These are phyloP conservation scores for Leccinum imitatum DNA, from an alignment of 768 basidiomycete species.

Conservation along the genomic window DNA sequence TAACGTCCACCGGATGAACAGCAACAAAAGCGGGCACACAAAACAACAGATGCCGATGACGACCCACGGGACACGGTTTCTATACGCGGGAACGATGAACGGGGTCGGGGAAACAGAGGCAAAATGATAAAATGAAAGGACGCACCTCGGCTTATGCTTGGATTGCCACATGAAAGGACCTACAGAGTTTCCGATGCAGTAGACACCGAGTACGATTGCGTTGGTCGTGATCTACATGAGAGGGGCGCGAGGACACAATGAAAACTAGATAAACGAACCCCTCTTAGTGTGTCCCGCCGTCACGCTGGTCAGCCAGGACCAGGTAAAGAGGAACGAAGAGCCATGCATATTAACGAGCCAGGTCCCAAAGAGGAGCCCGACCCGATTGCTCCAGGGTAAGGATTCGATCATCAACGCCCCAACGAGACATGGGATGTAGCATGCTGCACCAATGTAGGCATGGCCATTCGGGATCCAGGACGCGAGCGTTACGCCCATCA, in stretches of 20 bases:
- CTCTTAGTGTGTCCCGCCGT: conserved; percentile 74
- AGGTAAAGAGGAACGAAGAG: conserved; percentile 42
- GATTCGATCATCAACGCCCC: conserved; percentile 62
- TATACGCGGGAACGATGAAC: too few relatives aligned
- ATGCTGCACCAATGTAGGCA: conserved; percentile 60
- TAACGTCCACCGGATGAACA: too few relatives aligned
- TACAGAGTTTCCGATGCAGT: conserved; percentile 63
- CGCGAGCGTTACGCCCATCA: conserved; percentile 59
- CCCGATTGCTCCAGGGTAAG: conserved; percentile 62
- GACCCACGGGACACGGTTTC: conserved; percentile 22
- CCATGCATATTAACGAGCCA: conserved; percentile 43
- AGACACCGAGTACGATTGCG: conserved; percentile 71
- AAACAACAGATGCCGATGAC: too few relatives aligned
- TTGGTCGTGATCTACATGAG: conserved; percentile 39
- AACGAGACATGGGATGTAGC: conserved; percentile 62
- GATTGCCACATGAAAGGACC: conserved; percentile 78
- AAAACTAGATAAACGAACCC: conserved; percentile 16
- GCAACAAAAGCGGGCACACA: too few relatives aligned
- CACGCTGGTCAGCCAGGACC: conserved; percentile 64
- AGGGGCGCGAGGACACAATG: neutral
- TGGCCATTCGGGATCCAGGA: conserved; percentile 55
- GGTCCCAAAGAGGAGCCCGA: conserved; percentile 58
- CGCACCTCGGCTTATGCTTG: conserved; percentile 63
- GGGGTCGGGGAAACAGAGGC: too few relatives aligned
- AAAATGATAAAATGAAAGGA: neutral